Percentiles rank a stretch among this genome's conserved stretches.
Conservation (phyloP, 2,329 filamentous ascomycete genomes). For the Stylonectria norvegica region DNA sequence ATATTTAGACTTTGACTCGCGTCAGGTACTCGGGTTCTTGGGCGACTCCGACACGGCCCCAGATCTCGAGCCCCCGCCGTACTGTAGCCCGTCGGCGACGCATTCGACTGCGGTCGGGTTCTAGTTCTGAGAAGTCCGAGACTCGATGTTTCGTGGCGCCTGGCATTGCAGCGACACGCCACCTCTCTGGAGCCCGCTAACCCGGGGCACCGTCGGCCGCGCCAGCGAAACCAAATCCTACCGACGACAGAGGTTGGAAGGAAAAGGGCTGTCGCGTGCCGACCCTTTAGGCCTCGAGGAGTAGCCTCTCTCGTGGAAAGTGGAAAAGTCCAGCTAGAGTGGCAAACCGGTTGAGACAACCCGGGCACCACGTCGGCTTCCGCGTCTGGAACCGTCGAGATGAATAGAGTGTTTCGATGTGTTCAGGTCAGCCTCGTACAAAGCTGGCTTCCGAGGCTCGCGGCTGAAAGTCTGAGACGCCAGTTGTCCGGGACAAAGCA, state of each 20-base stretch:
- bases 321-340: too few species aligned
- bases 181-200: conserved; percentile 8
- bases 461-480: too few species aligned
- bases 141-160: conserved; percentile 15
- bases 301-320: too few species aligned
- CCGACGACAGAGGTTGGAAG: not conserved
- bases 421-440: not conserved
- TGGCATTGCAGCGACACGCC: conserved; percentile 5
- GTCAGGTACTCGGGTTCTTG: conserved; percentile 4
- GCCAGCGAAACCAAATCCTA: conserved; percentile 6
- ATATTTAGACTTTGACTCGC: conserved; percentile 8
- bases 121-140: too few species aligned
- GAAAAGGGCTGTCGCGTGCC: conserved; percentile 6
- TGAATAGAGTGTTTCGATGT: not conserved
- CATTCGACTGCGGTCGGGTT: too few species aligned
- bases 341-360: not conserved
- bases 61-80: conserved; percentile 7
- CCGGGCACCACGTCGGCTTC: not conserved
- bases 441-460: not conserved
- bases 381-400: not conserved
- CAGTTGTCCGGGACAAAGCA: not conserved
- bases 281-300: conserved; percentile 1
- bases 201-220: conserved; percentile 7
- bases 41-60: not conserved
- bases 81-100: not conserved